phyloP scores from a whole-genome alignment of 1,284 basidiomycete genomes.

The Microbotryum saponariae region DNA sequence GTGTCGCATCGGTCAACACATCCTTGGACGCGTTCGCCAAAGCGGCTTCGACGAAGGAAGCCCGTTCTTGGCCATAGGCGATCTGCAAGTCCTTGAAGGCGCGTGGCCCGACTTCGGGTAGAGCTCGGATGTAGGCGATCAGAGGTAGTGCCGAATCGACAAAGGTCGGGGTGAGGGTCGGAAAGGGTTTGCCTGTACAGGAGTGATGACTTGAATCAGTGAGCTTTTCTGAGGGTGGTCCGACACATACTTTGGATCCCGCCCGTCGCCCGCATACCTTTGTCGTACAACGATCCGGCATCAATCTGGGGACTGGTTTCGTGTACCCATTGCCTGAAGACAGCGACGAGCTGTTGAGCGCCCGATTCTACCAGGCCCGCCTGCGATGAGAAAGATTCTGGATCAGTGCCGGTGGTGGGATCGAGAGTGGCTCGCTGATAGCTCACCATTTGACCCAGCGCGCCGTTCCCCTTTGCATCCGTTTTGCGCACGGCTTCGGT shows the following conservation, averaged over 20 bases:
- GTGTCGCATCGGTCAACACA: constrained; percentile 23
- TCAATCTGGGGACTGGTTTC: constrained; percentile 25
- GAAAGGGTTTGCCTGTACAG: constrained; percentile 25
- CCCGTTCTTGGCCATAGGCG: constrained; percentile 15
- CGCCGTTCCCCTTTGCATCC: constrained; percentile 21
- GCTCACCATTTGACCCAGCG: constrained; percentile 27
- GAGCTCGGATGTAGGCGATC: constrained; percentile 25
- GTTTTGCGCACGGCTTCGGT: constrained; percentile 30
- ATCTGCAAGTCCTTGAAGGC: constrained; percentile 10
- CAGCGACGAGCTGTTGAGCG: constrained; percentile 19
- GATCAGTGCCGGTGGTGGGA: not conserved
- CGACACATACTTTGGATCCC: not conserved
- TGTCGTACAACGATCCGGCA: constrained; percentile 28
- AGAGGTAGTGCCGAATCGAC: constrained; percentile 28
- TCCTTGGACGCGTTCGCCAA: constrained; percentile 20
- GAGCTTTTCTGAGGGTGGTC: not conserved
- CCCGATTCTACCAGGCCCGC: constrained; percentile 20
- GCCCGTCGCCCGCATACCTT: constrained; percentile 10
- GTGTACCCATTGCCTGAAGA: constrained; percentile 26
- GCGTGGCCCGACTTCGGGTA: constrained; percentile 18
- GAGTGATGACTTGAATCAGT: not conserved
- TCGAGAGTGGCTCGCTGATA: not conserved
- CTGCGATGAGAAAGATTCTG: constrained; percentile 2
- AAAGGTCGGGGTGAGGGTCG: constrained; percentile 22
- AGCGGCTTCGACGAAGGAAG: constrained; percentile 20